These are phyloP conservation scores for Penicillium crystallinum DNA, from an alignment of 495 filamentous ascomycete genomes.

Conservation along the genomic window DNA sequence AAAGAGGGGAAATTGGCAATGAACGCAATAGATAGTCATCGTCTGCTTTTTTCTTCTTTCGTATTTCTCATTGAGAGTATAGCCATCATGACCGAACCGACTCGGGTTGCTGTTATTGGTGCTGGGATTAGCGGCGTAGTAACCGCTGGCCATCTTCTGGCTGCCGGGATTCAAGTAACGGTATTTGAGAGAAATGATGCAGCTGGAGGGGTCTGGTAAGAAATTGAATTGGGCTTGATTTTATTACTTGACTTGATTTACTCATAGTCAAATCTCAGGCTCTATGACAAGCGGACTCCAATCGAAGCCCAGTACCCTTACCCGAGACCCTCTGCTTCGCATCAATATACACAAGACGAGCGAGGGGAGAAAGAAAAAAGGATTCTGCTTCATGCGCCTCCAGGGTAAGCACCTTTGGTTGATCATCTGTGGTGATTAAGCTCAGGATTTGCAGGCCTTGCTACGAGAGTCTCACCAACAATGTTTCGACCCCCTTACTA, in stretches of 20 bases:
- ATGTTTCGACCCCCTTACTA: slow-evolving; percentile 59
- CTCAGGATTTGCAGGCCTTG: slow-evolving; percentile 35
- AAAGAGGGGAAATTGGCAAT: neutral
- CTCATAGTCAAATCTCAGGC: too few relatives aligned
- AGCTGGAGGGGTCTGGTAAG: slow-evolving; percentile 59
- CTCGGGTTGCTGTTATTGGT: slow-evolving; percentile 60
- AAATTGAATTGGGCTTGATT: neutral
- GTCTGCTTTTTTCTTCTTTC: neutral
- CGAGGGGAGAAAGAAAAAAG: slow-evolving; percentile 20
- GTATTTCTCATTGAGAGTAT: neutral
- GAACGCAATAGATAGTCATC: neutral
- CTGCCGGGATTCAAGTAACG: slow-evolving; percentile 53
- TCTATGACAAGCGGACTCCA: slow-evolving; percentile 55
- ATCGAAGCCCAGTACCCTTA: slow-evolving; percentile 55
- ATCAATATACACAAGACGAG: slow-evolving; percentile 20
- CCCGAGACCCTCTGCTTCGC: slow-evolving; percentile 37
- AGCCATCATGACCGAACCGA: slow-evolving; percentile 20
- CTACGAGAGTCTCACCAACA: slow-evolving; percentile 60
- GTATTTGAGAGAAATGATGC: slow-evolving; percentile 58
- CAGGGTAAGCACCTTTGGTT: slow-evolving; percentile 33
- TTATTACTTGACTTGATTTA: too few relatives aligned
- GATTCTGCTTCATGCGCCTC: slow-evolving; percentile 44
- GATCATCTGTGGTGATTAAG: neutral
- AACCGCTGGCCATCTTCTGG: slow-evolving; percentile 56
- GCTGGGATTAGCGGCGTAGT: slow-evolving; percentile 65